Conservation (phyloP, 257 asterid genomes). For the Thymus mandschuricus region DNA sequence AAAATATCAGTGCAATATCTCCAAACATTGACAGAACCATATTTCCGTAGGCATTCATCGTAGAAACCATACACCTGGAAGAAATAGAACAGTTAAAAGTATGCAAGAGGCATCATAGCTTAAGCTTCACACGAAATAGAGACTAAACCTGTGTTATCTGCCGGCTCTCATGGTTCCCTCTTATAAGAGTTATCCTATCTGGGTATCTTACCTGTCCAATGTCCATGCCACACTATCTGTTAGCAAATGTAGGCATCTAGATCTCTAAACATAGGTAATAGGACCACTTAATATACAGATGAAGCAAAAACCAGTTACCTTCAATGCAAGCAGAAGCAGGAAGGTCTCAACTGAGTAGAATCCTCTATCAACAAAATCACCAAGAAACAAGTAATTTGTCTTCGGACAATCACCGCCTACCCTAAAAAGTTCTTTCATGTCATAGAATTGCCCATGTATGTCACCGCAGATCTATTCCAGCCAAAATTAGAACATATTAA, state of each 20-base stretch:
- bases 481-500: slow-evolving; percentile 20
- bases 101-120: slow-evolving; percentile 12
- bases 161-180: slow-evolving; percentile 98
- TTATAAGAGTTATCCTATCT: slow-evolving; percentile 89
- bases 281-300: neutral
- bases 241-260: slow-evolving; percentile 25
- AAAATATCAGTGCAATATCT: slow-evolving; percentile 97
- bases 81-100: slow-evolving; percentile 30
- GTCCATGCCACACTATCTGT: slow-evolving; percentile 21
- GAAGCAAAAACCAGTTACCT: slow-evolving; percentile 51
- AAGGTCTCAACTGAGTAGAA: slow-evolving; percentile 96
- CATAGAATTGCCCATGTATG: slow-evolving; percentile 96
- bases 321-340: slow-evolving; percentile 86
- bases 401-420: slow-evolving; percentile 96
- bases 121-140: slow-evolving; percentile 31
- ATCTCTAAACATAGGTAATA: neutral
- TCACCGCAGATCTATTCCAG: slow-evolving; percentile 87
- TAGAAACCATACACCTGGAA: slow-evolving; percentile 93
- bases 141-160: slow-evolving; percentile 91
- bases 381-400: slow-evolving; percentile 93
- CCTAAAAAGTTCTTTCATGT: slow-evolving; percentile 93
- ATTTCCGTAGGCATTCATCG: slow-evolving; percentile 95
- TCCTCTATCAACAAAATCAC: slow-evolving; percentile 97
- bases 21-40: slow-evolving; percentile 95
- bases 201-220: slow-evolving; percentile 85